phyloP scores from a whole-genome alignment of 2,329 filamentous ascomycete species.

The Calonectria naviculata region DNA sequence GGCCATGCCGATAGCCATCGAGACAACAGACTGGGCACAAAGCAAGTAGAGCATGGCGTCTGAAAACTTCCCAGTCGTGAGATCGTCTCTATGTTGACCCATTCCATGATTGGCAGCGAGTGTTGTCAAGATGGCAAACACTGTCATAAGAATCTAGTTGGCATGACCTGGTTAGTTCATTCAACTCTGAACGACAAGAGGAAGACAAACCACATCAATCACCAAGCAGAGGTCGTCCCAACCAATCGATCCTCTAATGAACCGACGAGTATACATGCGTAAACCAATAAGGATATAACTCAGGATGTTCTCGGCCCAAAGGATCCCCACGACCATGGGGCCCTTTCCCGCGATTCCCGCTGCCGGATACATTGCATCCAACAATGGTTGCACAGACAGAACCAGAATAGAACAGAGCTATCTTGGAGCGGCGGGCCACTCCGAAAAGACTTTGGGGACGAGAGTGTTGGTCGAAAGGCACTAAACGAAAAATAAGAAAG shows the following conservation, averaged over 20 bases:
- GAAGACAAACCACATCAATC: constrained; percentile 10
- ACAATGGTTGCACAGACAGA: background rate
- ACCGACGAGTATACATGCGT: constrained; percentile 21
- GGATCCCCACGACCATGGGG: constrained; percentile 13
- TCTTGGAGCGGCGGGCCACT: background rate
- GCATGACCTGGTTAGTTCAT: background rate
- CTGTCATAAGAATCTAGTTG: constrained; percentile 19
- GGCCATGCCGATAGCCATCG: constrained; percentile 24
- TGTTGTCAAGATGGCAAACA: constrained; percentile 18
- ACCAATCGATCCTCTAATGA: constrained; percentile 22
- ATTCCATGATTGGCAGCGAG: constrained; percentile 13
- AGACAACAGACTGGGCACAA: constrained; percentile 12
- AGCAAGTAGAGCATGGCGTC: constrained; percentile 16
- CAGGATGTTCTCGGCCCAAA: constrained; percentile 23
- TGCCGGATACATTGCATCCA: background rate
- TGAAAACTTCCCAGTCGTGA: constrained; percentile 7
- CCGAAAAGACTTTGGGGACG: background rate
- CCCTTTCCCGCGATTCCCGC: constrained; percentile 19
- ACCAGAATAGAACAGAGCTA: background rate
- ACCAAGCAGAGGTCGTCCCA: constrained; percentile 24
- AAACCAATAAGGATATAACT: constrained; percentile 12
- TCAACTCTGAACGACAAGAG: background rate
- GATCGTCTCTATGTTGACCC: constrained; percentile 19
- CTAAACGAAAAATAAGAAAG: constrained; percentile 3
- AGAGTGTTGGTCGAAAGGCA: background rate